Conservation (phyloP, 345 rosid genomes). For the Brassica carinata region DNA sequence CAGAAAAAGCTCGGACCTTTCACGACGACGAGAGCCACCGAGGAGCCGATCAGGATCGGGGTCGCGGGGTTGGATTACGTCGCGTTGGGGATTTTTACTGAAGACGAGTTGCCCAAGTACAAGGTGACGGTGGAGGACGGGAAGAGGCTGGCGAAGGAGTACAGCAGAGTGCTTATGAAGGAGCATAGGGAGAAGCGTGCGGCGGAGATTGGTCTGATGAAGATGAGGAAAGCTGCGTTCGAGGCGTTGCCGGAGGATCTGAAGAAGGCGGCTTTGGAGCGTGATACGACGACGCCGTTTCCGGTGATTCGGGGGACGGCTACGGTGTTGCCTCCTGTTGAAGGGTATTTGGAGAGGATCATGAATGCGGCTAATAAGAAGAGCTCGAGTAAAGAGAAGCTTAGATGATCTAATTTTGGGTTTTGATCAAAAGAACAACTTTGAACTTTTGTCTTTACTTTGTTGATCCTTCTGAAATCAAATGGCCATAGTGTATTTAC, state of each 20-base stretch:
- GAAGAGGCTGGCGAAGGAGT: neutral
- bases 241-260: neutral
- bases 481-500: neutral
- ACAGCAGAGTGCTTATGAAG: neutral
- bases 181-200: neutral
- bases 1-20: neutral
- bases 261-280: neutral
- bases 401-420: neutral
- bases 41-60: neutral
- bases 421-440: neutral
- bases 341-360: neutral
- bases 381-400: slow-evolving; percentile 1
- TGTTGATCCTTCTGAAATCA: slow-evolving; percentile 7
- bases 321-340: neutral
- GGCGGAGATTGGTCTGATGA: neutral
- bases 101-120: neutral
- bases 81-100: neutral
- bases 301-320: neutral
- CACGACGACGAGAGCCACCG: neutral
- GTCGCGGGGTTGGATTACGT: neutral
- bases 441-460: neutral
- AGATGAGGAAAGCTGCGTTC: neutral
- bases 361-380: neutral
- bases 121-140: neutral
- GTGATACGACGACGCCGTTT: neutral